Evolutionary conservation across 345 rosid species (phyloP), one percentile per base, ranked within the genome.

Genomic region (Cochlearia excelsa): DNA sequence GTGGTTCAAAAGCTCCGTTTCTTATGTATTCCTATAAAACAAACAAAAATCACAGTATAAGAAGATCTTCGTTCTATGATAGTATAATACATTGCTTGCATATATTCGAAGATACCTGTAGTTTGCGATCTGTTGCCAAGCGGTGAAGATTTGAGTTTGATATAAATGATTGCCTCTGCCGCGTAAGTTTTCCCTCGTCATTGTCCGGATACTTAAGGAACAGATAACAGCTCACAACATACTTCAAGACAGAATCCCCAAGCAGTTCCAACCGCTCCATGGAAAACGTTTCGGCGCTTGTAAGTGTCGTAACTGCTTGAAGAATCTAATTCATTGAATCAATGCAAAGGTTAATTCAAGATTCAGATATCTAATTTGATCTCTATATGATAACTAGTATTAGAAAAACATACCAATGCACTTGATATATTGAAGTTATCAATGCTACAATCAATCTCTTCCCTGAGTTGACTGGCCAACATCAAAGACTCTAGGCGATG

Each of bases 191-290:
- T 33, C 98, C 96, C 64, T 92, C 96, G 16, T 92, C 70, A 59
- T 82, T 79, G 26, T 62, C 57, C 5, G 90, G 87, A 75, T 84
- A 68, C 61, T 63, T 84, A 52, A 92, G 83, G 77, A 70, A 92
- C 51, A 86, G 79, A 68, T 82, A 66, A 67, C 87, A 86, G 71
- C 95, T 83, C 49, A 79, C 83, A 46, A 78, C 83, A 76, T 84
- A 92, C 76, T 88, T 92, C 42, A 92, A 70, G 55, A 88, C 84
- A 3, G 98, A 92, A 75, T 92, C 98, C n/a, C 98, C 98, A 3
- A 92, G 93, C 68, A 88, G 73, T 74, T 88, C 98, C 77, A 92
- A 63, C n/a, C 98, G 81, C 76, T 92, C 98, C 93, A 88, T 78
- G 30, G 98, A 92, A 79, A 88, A 88, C 8, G 65, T 66, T 74